phyloP scores from a whole-genome alignment of 2,329 filamentous ascomycete species.

The Penicillium hesseltinei region DNA sequence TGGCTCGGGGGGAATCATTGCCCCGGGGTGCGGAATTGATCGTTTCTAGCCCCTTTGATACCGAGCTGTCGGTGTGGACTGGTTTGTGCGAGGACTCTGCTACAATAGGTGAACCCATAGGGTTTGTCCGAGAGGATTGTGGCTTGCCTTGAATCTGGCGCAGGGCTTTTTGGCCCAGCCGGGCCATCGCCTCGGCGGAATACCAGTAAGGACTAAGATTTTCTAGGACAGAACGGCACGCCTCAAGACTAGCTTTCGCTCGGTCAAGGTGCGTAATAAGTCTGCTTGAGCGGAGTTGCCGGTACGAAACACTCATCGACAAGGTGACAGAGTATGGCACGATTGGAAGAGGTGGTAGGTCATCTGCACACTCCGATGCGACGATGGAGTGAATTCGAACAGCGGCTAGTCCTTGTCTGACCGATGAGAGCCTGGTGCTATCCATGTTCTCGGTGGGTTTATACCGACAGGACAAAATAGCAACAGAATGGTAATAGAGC shows the following conservation, averaged over 20 bases:
- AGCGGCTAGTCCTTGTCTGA: conserved; percentile 56
- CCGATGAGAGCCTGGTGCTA: conserved; percentile 50
- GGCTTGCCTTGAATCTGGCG: conserved; percentile 28
- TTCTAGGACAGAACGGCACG: conserved; percentile 38
- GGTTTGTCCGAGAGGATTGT: not conserved
- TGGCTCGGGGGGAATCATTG: not conserved
- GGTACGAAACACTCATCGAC: conserved; percentile 57
- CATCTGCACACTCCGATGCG: conserved; percentile 45
- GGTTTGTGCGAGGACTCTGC: not conserved
- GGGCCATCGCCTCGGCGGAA: conserved; percentile 44
- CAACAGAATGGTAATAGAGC: conserved; percentile 57
- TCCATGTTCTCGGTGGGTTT: conserved; percentile 36
- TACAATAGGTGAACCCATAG: not conserved
- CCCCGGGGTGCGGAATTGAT: not conserved
- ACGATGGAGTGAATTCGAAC: conserved; percentile 55
- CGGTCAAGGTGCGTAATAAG: conserved; percentile 42
- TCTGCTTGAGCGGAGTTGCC: conserved; percentile 54
- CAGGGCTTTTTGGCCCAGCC: conserved; percentile 40
- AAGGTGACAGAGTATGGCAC: conserved; percentile 57
- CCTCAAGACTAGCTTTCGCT: conserved; percentile 37
- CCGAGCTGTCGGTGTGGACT: not conserved
- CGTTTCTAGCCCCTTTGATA: not conserved
- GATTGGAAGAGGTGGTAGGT: conserved; percentile 53
- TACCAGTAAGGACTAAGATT: conserved; percentile 37
- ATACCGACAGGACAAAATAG: conserved; percentile 57